Base-by-base conservation (phyloP, 1,139 yeast genomes). In the Hemisphaericaspora xylanilytica region DNA sequence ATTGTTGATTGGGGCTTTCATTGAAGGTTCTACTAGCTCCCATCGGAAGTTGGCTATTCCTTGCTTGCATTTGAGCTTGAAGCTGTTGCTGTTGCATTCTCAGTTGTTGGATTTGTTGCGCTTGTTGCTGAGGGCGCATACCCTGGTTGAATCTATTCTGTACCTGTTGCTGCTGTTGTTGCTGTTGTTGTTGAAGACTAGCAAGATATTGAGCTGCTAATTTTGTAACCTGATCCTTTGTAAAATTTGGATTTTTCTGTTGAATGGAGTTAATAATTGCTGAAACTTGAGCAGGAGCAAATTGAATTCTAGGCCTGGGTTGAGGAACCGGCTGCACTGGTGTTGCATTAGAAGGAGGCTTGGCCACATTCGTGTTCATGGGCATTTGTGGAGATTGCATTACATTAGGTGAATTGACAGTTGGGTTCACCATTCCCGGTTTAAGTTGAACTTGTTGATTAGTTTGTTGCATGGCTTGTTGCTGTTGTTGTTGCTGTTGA, bases 201-300 rank as follows among this genome's bases (percentile, higher is more conserved):
- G 85, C 85, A 43, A 84, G 63, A 52, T 82, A 83, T 24, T 81
- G 78, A 6, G 85, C 86, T 0, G 90, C 90, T 44, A 81, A 64
- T 49, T 80, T 78, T 0, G 87, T 80, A 2, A 83, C 89, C 50
- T 84, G 88, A 41, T 81, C 86, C 45, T 81, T 80, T 3, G 83
- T 69, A 53, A 82, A 65, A 21, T 73, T 74, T 1, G 94, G 94
- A 52, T 85, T 78, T 52, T 82, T 84, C 14, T 75, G 68, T 49
- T 81, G 85, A 40, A 84, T 81, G 38, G 84, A 82, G 45, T 75
- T 79, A 42, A 85, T 78, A 36, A 85, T 73, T 2, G 85, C 84
- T 6, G 86, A 75, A 3, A 84, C 83, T 52, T 83, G 90, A 1
- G 81, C 78, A 15, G 81, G 73, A 1, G 82, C 74, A 56, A 77